Evolutionary conservation across 495 filamentous ascomycete species (phyloP).

Genomic region (Neurospora sublineolata): DNA sequence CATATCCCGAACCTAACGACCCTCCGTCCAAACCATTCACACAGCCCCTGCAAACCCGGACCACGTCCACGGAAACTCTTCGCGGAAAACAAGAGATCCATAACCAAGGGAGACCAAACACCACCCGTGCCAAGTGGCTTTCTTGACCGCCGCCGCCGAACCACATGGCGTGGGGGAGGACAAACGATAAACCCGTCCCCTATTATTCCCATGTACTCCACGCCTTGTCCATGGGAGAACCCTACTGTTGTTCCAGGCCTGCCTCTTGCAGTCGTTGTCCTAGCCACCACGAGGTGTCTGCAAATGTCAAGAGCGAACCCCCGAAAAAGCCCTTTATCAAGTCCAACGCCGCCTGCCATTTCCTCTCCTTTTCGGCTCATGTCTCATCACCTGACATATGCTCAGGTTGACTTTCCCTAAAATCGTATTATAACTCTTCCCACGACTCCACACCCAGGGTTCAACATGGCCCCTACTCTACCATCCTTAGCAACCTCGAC

Average conservation of each 20-base stretch:
- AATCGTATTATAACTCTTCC: background rate
- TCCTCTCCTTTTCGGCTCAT: slow-evolving; percentile 6
- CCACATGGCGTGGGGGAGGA: slow-evolving; percentile 18
- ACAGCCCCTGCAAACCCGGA: background rate
- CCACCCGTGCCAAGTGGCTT: background rate
- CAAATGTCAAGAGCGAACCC: slow-evolving; percentile 15
- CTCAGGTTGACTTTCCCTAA: background rate
- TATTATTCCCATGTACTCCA: background rate
- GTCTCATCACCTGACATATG: slow-evolving; percentile 22
- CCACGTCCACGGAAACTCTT: background rate
- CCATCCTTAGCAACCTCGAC: background rate
- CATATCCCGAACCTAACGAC: background rate
- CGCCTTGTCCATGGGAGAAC: background rate
- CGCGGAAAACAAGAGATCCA: background rate
- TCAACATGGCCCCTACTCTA: slow-evolving; percentile 3
- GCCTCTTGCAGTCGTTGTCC: slow-evolving; percentile 17
- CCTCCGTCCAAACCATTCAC: background rate
- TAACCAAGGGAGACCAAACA: background rate
- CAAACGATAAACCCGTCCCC: slow-evolving; percentile 18
- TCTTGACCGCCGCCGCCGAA: background rate
- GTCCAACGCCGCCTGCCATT: slow-evolving; percentile 10
- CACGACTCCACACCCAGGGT: background rate
- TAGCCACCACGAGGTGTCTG: slow-evolving; percentile 20
- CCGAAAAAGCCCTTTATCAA: slow-evolving; percentile 12
- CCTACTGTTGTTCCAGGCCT: background rate